A percentile compares a stretch with the other conserved stretches of the same genome.
Conservation (phyloP, 257 asterid genomes). For the Phtheirospermum japonicum region DNA sequence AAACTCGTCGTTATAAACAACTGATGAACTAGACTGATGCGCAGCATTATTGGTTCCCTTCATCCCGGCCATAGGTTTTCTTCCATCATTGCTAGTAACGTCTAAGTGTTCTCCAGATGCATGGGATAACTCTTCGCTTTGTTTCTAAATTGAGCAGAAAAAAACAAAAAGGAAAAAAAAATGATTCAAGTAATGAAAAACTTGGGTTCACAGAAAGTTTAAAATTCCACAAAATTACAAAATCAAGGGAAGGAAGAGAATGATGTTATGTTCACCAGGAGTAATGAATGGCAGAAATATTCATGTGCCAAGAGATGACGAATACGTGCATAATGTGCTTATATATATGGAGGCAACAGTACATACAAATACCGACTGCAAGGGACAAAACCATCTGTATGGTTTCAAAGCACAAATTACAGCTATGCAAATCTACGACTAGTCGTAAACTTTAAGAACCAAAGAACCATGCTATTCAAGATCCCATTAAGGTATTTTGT, state of each 20-base stretch:
- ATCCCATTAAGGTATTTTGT: too few relatives aligned
- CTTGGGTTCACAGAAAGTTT: conserved; percentile 17
- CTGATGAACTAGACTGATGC: conserved; percentile 46
- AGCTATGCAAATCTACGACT: too few relatives aligned
- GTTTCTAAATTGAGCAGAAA: conserved; percentile 48
- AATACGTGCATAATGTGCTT: not conserved
- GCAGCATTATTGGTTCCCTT: conserved; percentile 39
- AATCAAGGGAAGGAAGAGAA: not conserved
- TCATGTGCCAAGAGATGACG: conserved; percentile 5
- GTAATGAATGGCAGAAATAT: not conserved
- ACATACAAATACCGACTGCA: not conserved
- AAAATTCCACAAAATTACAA: too few relatives aligned
- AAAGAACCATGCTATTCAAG: too few relatives aligned
- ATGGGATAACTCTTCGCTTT: conserved; percentile 53
- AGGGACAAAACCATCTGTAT: not conserved
- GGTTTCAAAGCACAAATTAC: not conserved
- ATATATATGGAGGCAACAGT: not conserved
- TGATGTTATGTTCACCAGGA: conserved; percentile 12
- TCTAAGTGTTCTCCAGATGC: conserved; percentile 56
- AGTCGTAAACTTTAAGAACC: too few relatives aligned
- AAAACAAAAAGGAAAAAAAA: conserved; percentile 1
- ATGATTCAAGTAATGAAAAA: conserved; percentile 2
- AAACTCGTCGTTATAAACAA: conserved; percentile 44
- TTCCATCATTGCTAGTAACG: conserved; percentile 41
- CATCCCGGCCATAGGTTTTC: conserved; percentile 40